These are phyloP conservation scores for Agaricales sp. DNA, from an alignment of 1,284 basidiomycete genomes.

Conservation along the genomic window DNA sequence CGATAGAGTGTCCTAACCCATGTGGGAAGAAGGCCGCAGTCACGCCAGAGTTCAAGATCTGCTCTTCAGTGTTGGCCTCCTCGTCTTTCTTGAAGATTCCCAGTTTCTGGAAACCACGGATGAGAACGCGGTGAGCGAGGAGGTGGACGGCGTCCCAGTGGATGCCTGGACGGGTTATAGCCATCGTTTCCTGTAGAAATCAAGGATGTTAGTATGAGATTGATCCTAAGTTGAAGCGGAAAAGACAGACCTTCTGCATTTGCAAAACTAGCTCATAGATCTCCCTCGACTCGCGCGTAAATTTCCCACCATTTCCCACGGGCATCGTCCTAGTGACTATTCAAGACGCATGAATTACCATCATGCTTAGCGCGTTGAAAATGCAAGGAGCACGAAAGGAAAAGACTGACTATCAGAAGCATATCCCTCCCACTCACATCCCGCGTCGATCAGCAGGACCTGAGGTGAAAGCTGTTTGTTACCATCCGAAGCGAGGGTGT, in stretches of 20 bases:
- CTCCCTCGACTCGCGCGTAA: conserved; percentile 64
- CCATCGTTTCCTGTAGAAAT: conserved; percentile 48
- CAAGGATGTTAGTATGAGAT: neutral
- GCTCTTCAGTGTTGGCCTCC: conserved; percentile 45
- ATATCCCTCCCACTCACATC: conserved; percentile 82
- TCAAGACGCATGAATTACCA: conserved; percentile 11
- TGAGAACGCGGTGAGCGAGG: conserved; percentile 68
- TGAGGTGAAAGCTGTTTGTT: conserved; percentile 50
- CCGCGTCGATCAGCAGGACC: conserved; percentile 85
- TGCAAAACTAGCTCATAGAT: conserved; percentile 80
- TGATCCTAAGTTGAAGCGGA: neutral
- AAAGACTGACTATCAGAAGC: conserved; percentile 49
- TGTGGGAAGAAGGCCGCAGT: conserved; percentile 87
- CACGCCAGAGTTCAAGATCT: conserved; percentile 65
- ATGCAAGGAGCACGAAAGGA: conserved; percentile 19
- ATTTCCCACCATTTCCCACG: conserved; percentile 83
- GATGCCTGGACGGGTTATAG: conserved; percentile 55
- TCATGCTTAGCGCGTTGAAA: neutral
- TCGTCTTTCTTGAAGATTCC: conserved; percentile 70
- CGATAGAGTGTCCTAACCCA: conserved; percentile 81
- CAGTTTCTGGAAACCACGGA: conserved; percentile 71
- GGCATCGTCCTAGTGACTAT: conserved; percentile 74
- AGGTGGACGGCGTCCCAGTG: conserved; percentile 85
- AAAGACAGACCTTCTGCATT: conserved; percentile 69
- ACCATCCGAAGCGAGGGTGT: conserved; percentile 30